Conservation (phyloP, 2,329 filamentous ascomycete species). For the Microsporum ferrugineum region DNA sequence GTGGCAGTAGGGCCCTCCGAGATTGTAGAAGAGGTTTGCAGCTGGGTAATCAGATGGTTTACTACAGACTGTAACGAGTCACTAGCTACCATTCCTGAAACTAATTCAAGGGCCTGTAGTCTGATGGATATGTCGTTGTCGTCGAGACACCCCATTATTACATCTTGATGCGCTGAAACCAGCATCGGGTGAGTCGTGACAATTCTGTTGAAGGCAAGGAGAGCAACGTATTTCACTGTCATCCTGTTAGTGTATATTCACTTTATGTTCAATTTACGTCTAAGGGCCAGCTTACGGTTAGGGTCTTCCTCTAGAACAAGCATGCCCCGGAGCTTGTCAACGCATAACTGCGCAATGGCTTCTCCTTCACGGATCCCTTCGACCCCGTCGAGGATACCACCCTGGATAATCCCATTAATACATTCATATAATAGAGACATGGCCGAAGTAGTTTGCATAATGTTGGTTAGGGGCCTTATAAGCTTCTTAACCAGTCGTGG, state of each 20-base stretch:
- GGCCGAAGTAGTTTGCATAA: constrained; percentile 87
- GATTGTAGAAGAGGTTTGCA: constrained; percentile 51
- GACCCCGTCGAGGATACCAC: constrained; percentile 75
- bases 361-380: constrained; percentile 73
- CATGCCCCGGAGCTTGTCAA: constrained; percentile 88
- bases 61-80: constrained; percentile 79
- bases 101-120: constrained; percentile 80
- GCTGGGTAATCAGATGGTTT: constrained; percentile 73
- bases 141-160: constrained; percentile 92
- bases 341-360: constrained; percentile 83
- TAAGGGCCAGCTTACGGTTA: constrained; percentile 54
- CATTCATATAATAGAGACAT: constrained; percentile 99
- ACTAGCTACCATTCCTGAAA: constrained; percentile 82
- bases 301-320: constrained; percentile 86
- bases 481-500: constrained; percentile 85
- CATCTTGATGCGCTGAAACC: constrained; percentile 86
- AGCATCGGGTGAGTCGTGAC: constrained; percentile 77
- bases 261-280: background rate
- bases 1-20: constrained; percentile 38
- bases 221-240: constrained; percentile 87
- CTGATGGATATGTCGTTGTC: constrained; percentile 93
- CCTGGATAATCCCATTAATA: constrained; percentile 96
- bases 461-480: constrained; percentile 75
- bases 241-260: constrained; percentile 11
- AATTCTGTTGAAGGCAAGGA: constrained; percentile 92